These are phyloP conservation scores for Beauveria sp. DNA, from an alignment of 2,329 filamentous ascomycete species.

Conservation along the genomic window DNA sequence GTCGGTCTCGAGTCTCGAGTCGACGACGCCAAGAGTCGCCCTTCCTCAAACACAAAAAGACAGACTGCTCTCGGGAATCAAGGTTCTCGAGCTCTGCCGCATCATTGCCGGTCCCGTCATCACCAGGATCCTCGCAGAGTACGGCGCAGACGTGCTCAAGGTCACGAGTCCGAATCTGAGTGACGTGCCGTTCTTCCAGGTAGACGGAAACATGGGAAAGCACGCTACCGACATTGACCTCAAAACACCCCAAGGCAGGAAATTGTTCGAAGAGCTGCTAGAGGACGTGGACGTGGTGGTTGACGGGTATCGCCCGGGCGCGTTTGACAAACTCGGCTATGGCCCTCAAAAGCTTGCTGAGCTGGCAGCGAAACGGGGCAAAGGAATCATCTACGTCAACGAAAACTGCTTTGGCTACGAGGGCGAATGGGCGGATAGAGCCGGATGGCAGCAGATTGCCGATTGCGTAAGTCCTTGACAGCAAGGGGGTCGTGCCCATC, in stretches of 20 bases:
- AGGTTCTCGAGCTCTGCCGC: slow-evolving; percentile 66
- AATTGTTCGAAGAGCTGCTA: slow-evolving; percentile 50
- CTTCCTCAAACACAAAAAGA: slow-evolving; percentile 21
- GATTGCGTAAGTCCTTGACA: slow-evolving; percentile 40
- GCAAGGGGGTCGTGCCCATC: too few species aligned
- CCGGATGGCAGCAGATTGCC: slow-evolving; percentile 67
- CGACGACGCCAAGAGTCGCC: slow-evolving; percentile 37
- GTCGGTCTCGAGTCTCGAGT: slow-evolving; percentile 43
- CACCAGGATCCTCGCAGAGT: slow-evolving; percentile 62
- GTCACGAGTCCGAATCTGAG: slow-evolving; percentile 60
- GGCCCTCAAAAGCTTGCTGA: slow-evolving; percentile 45
- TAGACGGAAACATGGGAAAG: slow-evolving; percentile 67
- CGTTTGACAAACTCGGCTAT: slow-evolving; percentile 56
- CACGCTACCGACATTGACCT: slow-evolving; percentile 58
- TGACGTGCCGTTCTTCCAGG: slow-evolving; percentile 65
- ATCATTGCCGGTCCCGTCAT: slow-evolving; percentile 72
- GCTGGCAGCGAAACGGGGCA: slow-evolving; percentile 45
- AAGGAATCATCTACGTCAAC: slow-evolving; percentile 59
- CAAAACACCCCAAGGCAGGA: slow-evolving; percentile 44
- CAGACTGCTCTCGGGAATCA: slow-evolving; percentile 49
- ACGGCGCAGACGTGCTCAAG: slow-evolving; percentile 67
- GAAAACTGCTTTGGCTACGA: slow-evolving; percentile 64
- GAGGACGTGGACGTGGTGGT: slow-evolving; percentile 55
- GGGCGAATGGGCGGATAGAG: slow-evolving; percentile 52
- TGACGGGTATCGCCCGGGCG: slow-evolving; percentile 63